These are phyloP conservation scores for Silene uniflora DNA, from an alignment of 148 eudicot species.

Conservation along the genomic window DNA sequence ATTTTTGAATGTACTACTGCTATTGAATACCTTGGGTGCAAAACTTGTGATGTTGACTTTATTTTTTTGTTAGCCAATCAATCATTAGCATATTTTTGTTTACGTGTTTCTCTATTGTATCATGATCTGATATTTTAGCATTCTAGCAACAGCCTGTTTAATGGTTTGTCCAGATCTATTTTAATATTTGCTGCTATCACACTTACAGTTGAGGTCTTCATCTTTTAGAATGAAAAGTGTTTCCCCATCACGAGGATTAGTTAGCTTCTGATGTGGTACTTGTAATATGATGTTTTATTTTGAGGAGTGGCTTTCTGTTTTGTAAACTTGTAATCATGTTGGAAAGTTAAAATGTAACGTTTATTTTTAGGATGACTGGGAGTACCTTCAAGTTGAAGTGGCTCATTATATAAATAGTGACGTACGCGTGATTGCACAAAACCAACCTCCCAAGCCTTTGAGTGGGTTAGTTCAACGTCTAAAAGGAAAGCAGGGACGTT, in stretches of 20 bases:
- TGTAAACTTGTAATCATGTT: background rate
- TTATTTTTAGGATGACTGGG: slow-evolving; percentile 59
- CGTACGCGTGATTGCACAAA: slow-evolving; percentile 46
- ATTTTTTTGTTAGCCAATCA: background rate
- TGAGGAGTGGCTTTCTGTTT: background rate
- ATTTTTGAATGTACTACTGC: background rate
- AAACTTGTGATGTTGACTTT: background rate
- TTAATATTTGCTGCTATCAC: background rate
- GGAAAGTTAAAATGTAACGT: background rate
- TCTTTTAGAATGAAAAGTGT: background rate
- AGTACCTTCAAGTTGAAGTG: slow-evolving; percentile 69
- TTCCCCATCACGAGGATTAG: background rate
- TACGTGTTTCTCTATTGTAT: background rate
- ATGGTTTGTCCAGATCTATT: background rate
- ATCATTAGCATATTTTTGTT: background rate
- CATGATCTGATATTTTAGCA: background rate
- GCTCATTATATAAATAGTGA: slow-evolving; percentile 93
- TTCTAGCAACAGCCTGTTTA: background rate
- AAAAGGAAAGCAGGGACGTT: slow-evolving; percentile 96
- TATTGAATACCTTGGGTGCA: background rate
- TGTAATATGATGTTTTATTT: background rate
- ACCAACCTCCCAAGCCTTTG: slow-evolving; percentile 40
- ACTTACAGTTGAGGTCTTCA: background rate
- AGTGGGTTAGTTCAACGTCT: slow-evolving; percentile 93
- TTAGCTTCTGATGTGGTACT: background rate